Percentiles rank a stretch among this genome's conserved stretches.
Conservation (phyloP, 371 early-diverging fungal genomes). For the Mortierella sp. region DNA sequence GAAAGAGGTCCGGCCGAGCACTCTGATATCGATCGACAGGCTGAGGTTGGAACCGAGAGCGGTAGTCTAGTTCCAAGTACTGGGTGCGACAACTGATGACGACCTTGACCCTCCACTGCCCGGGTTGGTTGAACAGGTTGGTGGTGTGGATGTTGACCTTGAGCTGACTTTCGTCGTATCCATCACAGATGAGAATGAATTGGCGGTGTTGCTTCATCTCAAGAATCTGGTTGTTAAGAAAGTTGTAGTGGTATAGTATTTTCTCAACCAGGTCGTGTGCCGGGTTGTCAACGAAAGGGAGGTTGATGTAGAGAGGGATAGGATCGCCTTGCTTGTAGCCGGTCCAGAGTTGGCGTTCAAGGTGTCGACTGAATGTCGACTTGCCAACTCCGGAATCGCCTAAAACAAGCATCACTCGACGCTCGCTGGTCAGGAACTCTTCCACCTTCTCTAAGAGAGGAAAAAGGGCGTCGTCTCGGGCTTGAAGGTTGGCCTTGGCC, state of each 20-base stretch:
- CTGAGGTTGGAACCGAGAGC: constrained; percentile 4
- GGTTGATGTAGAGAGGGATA: constrained; percentile 12
- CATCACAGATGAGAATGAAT: constrained; percentile 14
- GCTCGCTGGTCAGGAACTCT: background rate
- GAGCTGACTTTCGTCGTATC: constrained; percentile 12
- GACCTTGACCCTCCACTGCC: constrained; percentile 3
- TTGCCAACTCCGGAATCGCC: constrained; percentile 23
- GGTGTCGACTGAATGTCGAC: constrained; percentile 13
- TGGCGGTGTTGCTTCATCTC: background rate
- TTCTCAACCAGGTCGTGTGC: background rate
- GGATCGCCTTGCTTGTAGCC: background rate
- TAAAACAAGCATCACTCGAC: constrained; percentile 9
- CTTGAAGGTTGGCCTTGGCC: constrained; percentile 13
- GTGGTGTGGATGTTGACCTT: background rate
- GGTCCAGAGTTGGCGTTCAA: constrained; percentile 9
- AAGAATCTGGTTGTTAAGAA: constrained; percentile 2
- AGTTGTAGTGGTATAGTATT: background rate
- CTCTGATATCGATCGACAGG: too few species aligned
- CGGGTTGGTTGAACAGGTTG: constrained; percentile 1
- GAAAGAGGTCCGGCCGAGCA: background rate
- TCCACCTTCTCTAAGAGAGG: constrained; percentile 8
- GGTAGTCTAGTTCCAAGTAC: background rate
- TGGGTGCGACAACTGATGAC: constrained; percentile 13
- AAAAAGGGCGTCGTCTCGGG: background rate
- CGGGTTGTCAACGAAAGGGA: background rate